A percentile compares a stretch with the other conserved stretches of the same genome.
Conservation (phyloP, 768 basidiomycete genomes). For the Jaapia argillacea region DNA sequence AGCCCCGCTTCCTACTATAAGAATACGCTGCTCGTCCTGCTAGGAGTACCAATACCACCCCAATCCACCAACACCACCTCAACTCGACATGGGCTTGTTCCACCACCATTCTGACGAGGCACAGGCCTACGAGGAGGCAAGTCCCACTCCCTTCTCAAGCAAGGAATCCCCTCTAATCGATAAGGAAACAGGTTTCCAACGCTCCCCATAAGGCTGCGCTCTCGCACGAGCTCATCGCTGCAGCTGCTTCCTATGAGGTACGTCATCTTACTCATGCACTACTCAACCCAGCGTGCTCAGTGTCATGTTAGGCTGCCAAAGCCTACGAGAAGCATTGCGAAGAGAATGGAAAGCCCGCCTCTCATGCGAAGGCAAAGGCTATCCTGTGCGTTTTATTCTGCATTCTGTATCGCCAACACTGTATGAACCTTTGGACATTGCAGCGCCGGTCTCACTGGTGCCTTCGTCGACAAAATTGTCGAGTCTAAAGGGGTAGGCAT, state of each 20-base stretch:
- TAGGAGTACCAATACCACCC: conserved; percentile 9
- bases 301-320: conserved; percentile 41
- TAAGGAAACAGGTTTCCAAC: conserved; percentile 29
- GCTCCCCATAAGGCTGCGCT: conserved; percentile 46
- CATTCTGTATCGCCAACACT: not conserved
- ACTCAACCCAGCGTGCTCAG: not conserved
- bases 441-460: conserved; percentile 47
- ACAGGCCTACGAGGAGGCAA: conserved; percentile 30
- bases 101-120: conserved; percentile 28
- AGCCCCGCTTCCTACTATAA: no score
- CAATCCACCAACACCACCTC: conserved; percentile 9
- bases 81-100: conserved; percentile 34
- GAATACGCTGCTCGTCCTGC: no score
- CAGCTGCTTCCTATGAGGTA: conserved; percentile 57
- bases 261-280: conserved; percentile 1
- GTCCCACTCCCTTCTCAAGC: conserved; percentile 1
- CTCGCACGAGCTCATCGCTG: conserved; percentile 60
- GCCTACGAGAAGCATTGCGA: conserved; percentile 46
- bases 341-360: conserved; percentile 35
- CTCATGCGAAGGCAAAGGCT: conserved; percentile 50
- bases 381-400: conserved; percentile 24
- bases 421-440: not conserved
- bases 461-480: conserved; percentile 38
- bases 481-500: conserved; percentile 49
- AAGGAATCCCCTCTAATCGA: conserved; percentile 2